Evolutionary conservation across 352 stramenopile genomes (phyloP).

Genomic region (Globisporangium nodosum): DNA sequence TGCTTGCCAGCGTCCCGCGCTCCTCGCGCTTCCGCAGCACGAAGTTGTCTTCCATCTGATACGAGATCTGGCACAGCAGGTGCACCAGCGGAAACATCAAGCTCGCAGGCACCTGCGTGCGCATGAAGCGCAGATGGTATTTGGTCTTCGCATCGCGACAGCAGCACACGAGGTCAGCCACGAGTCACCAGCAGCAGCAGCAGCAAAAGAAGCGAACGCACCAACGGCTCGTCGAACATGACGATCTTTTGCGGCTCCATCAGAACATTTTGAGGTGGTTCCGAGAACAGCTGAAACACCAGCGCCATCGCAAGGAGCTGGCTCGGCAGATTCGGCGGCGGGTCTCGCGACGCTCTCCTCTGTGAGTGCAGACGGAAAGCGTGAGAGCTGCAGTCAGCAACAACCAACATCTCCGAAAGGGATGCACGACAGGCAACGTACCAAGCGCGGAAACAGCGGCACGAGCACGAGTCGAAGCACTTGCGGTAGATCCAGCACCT

Average conservation of each 20-base stretch:
- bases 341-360: constrained; percentile 63
- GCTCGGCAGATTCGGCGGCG: constrained; percentile 66
- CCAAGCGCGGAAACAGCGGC: constrained; percentile 72
- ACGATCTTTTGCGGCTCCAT: constrained; percentile 74
- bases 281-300: constrained; percentile 81
- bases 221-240: constrained; percentile 85
- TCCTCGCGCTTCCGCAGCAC: constrained; percentile 76
- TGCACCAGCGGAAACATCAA: constrained; percentile 85
- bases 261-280: constrained; percentile 74
- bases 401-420: too few relatives aligned
- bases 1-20: constrained; percentile 66
- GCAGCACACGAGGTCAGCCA: neutral
- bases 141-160: constrained; percentile 52
- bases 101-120: constrained; percentile 67
- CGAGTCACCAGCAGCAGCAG: neutral
- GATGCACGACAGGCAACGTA: constrained; percentile 13
- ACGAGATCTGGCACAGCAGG: constrained; percentile 84
- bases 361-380: constrained; percentile 8
- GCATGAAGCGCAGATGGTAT: constrained; percentile 78
- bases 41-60: constrained; percentile 85
- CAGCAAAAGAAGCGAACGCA: constrained; percentile 25
- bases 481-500: constrained; percentile 80
- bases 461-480: constrained; percentile 80
- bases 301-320: constrained; percentile 82
- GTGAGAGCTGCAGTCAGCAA: neutral